Percentiles rank a stretch among this genome's conserved stretches.
Evolutionary conservation across 257 asterid genomes (phyloP).

Genomic region (Forsythia suspensa): DNA sequence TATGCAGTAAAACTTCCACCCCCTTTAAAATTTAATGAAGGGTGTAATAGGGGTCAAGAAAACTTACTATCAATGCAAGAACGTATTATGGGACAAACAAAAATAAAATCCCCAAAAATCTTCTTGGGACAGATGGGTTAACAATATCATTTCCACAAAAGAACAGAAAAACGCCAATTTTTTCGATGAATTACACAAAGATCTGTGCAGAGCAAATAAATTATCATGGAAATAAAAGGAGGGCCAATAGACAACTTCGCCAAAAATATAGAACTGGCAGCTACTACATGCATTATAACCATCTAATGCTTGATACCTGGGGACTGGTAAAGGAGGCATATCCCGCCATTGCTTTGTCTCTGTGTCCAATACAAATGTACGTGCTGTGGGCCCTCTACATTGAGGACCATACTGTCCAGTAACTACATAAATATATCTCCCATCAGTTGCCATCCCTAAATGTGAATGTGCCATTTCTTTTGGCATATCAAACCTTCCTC

Average conservation of each 20-base stretch:
- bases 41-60: background rate
- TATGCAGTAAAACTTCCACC: background rate
- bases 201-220: slow-evolving; percentile 1
- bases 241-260: background rate
- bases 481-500: slow-evolving; percentile 91
- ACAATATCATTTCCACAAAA: background rate
- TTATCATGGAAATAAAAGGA: slow-evolving; percentile 1
- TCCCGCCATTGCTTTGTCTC: slow-evolving; percentile 68
- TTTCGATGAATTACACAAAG: background rate
- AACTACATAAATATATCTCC: slow-evolving; percentile 81
- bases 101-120: background rate
- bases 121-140: background rate
- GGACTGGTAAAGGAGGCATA: slow-evolving; percentile 79
- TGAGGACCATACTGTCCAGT: slow-evolving; percentile 94
- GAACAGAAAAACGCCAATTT: background rate
- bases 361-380: slow-evolving; percentile 72
- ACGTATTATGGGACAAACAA: background rate
- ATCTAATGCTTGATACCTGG: slow-evolving; percentile 52
- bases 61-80: background rate
- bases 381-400: slow-evolving; percentile 92
- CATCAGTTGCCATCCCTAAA: slow-evolving; percentile 95
- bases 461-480: slow-evolving; percentile 97
- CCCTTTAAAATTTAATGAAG: background rate
- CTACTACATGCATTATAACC: slow-evolving; percentile 7
- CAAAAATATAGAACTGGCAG: slow-evolving; percentile 3